Conservation (phyloP, 495 filamentous ascomycete species). For the Neurospora tetrasperma region DNA sequence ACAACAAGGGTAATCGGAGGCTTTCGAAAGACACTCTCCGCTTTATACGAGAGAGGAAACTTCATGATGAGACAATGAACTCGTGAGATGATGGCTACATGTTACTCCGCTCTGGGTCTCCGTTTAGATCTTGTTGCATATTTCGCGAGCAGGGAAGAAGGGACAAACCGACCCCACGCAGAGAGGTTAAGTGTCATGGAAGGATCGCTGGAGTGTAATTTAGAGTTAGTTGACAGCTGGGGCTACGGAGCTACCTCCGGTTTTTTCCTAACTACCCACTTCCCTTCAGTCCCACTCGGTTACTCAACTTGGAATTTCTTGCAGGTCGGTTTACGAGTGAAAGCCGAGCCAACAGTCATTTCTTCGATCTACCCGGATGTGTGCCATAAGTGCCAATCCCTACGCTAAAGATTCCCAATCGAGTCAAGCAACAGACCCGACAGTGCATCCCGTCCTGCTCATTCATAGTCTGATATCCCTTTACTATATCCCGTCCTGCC, state of each 20-base stretch:
- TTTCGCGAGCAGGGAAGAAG: not conserved
- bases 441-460: not conserved
- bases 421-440: not conserved
- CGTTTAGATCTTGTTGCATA: not conserved
- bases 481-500: not conserved
- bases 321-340: not conserved
- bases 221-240: not conserved
- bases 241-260: not conserved
- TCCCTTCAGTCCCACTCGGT: not conserved
- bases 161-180: too few species aligned
- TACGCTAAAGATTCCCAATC: not conserved
- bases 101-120: not conserved
- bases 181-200: not conserved
- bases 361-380: not conserved
- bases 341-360: not conserved
- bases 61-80: not conserved
- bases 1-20: not conserved
- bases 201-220: not conserved
- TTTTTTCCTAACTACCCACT: not conserved
- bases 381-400: not conserved
- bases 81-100: not conserved
- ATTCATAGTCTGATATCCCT: too few species aligned
- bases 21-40: not conserved
- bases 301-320: not conserved
- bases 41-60: not conserved